Evolutionary conservation across 2,329 filamentous ascomycete genomes (phyloP), one percentile per base, ranked within the genome.

Genomic region (Zymoseptoria brevis): DNA sequence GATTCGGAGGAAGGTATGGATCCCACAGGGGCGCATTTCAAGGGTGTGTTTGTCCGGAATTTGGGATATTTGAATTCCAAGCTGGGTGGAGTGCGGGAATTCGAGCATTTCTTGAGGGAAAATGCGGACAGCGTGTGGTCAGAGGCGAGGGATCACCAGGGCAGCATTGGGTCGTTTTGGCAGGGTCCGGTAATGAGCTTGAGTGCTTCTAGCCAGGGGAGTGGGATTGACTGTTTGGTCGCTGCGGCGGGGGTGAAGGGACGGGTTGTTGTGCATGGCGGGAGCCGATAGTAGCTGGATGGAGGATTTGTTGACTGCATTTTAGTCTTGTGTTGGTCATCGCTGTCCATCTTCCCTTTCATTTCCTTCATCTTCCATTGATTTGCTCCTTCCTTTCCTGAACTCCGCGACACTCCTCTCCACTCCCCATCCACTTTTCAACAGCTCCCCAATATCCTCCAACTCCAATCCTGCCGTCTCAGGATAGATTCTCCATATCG

Each of bases 401-500:
- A 63, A 66, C 4, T 35, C 55, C 48, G 24, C 54, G 8, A 66
- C 57, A 35, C 64, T 66, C 58, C 57, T 50, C 48, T 61, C 29
- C n/a, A 78, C 75, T 0, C 89, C 89, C 87, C 87, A 95, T 5
- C 86, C 87, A 60, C 87, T 70, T 65, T 84, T 84, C 56, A 96
- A 74, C 63, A 96, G 74, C 13, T 79, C 81, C 6, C 88, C 85
- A 6, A 89, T 87, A 71, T 93, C 89, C 75, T 96, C 92, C 6
- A 96, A 76, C 62, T 84, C 86, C 70, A 96, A 73, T 0, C 91
- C 90, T 58, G 84, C 87, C 60, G 90, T 96, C 77, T 96, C 91
- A 0, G 91, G 92, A 74, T 96, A 96, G 45, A 92, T 87, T 26
- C 73, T 74, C 82, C 85, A 90, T 6, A 65, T 62, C n/a, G 50